Conservation (phyloP, 2,329 filamentous ascomycete species). For the Arthroderma sp. region DNA sequence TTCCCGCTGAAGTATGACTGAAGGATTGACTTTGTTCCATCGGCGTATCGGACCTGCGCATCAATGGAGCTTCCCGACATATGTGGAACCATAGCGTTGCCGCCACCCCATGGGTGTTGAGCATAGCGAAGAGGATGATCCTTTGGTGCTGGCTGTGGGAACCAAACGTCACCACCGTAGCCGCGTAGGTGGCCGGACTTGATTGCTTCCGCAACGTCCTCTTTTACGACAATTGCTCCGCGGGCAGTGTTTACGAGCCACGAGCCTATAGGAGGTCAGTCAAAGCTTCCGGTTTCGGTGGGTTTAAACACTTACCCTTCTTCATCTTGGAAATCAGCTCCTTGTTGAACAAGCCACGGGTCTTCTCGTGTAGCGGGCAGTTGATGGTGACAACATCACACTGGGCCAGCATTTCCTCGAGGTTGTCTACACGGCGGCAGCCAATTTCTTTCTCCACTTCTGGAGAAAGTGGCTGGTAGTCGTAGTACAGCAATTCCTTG, state of each 20-base stretch:
- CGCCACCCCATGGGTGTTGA: constrained; percentile 88
- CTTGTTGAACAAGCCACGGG: constrained; percentile 93
- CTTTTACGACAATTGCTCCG: constrained; percentile 98
- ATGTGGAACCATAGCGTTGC: constrained; percentile 97
- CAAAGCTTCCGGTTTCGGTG: constrained; percentile 4
- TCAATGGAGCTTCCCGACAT: constrained; percentile 99
- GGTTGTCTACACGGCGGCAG: constrained; percentile 70
- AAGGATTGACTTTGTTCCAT: constrained; percentile 78
- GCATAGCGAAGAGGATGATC: constrained; percentile 88
- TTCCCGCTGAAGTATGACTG: constrained; percentile 80
- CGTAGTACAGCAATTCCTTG: constrained; percentile 98
- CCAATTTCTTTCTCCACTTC: constrained; percentile 94
- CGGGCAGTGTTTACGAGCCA: constrained; percentile 99
- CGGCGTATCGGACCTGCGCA: constrained; percentile 83
- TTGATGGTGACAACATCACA: constrained; percentile 99
- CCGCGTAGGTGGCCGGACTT: constrained; percentile 61
- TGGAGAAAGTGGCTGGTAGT: constrained; percentile 85
- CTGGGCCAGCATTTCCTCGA: constrained; percentile 88
- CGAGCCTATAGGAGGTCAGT: constrained; percentile 42
- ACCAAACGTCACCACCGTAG: constrained; percentile 53
- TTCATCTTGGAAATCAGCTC: constrained; percentile 98
- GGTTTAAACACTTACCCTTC: constrained; percentile 47
- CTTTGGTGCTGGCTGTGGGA: constrained; percentile 88
- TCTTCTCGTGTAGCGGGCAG: constrained; percentile 98
- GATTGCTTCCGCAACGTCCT: constrained; percentile 89